Base-by-base conservation (phyloP, 352 stramenopile genomes). In the Paralagenidium karlingii region DNA sequence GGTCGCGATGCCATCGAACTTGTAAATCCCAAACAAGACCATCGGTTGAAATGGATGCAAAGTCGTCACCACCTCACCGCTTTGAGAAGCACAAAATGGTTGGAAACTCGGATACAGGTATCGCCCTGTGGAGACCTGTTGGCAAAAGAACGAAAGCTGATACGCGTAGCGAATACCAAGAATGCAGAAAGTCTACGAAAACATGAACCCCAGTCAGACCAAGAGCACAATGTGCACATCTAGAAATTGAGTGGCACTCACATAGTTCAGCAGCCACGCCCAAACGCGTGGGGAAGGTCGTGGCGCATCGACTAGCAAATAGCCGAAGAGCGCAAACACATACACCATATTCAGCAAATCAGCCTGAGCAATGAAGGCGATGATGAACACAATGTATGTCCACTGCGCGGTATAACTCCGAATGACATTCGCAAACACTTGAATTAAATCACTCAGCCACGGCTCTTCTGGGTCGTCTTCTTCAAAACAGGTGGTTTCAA, bases 71-170 rank as follows among this genome's bases (percentile, higher is more conserved):
- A 61, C 42, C 49, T 49, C 34, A 42, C 38, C 25, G 49, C 40
- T 46, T 26, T 40, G 47, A 20, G 58, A 58, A 16, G 57, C 67
- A 30, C 78, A 92, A 18, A 69, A 84, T n/a, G 78, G 73, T 40
- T 88, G 67, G 40, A 89, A 47, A 26, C 70, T 89, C 11, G 78
- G 78, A n/a, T n/a, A n/a, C 29, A 86, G 85, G 41, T 81, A 87
- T 32, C 63, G 66, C 5, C 69, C 68, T 9, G 16, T 33, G 10
- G 51, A 77, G 52, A 88, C 61, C 19, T 74, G 53, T 3, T 71
- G 68, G 36, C 79, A 93, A 40, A 93, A 83, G 10, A 89, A 55
- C n/a, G 79, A 78, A 0, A 93, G 40, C 57, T 93, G 79, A 45
- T 89, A 90, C 8, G 63, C 21, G 37, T 90, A 93, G 8, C 75